A percentile compares a stretch with the other conserved stretches of the same genome.
These are phyloP conservation scores for Postia placenta DNA, from an alignment of 768 basidiomycete species.

Conservation along the genomic window DNA sequence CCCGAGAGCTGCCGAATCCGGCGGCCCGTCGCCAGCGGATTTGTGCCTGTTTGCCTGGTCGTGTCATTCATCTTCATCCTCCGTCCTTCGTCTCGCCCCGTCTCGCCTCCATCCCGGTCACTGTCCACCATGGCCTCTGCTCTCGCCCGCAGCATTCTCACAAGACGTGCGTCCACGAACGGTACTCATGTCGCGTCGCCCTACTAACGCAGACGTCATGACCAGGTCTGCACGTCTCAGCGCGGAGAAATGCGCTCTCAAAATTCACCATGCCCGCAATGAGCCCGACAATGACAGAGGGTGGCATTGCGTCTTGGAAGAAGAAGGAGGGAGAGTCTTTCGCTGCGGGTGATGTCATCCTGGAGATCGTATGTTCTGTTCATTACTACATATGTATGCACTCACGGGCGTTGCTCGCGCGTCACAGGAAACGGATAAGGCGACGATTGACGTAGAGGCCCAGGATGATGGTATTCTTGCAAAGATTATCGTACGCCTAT, in stretches of 20 bases:
- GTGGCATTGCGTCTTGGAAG: conserved; percentile 97
- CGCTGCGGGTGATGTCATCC: conserved; percentile 84
- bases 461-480: conserved; percentile 96
- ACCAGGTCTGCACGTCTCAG: conserved; percentile 78
- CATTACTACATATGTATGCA: conserved; percentile 1
- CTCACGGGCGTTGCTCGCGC: conserved; percentile 4
- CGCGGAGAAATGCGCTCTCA: conserved; percentile 69
- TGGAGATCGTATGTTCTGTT: conserved; percentile 77
- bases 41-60: conserved; percentile 20
- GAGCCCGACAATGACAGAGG: conserved; percentile 99
- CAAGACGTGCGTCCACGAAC: conserved; percentile 48
- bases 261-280: conserved; percentile 97
- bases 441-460: conserved; percentile 98
- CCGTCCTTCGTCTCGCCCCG: conserved; percentile 17
- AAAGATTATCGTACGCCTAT: conserved; percentile 95
- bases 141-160: conserved; percentile 52
- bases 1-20: conserved; percentile 16
- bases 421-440: conserved; percentile 97
- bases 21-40: conserved; percentile 10
- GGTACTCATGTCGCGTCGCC: background rate
- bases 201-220: background rate
- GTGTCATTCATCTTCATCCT: conserved; percentile 20
- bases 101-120: conserved; percentile 21
- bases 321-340: conserved; percentile 93
- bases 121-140: conserved; percentile 48